Evolutionary conservation across 2,329 filamentous ascomycete genomes (phyloP), one percentile per base, ranked within the genome.

Genomic region (Monosporascus ibericus): DNA sequence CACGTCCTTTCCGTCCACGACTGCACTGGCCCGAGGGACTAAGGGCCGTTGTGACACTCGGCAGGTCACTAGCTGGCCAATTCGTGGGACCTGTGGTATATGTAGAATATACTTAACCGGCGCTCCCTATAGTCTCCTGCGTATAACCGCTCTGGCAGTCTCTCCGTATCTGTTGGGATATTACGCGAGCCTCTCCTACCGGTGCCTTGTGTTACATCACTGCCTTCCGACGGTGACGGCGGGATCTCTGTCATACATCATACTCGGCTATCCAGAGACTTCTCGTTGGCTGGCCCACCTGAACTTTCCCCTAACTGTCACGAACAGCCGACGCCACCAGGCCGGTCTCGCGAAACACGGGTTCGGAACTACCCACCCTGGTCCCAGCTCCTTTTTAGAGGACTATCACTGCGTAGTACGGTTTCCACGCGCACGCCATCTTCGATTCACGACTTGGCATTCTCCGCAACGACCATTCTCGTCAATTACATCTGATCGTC

Each of bases 171-270:
- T 56, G 52, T 51, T 50, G 54, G 50, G 42, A 56, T 53, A 62
- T 63, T 62, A 60, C 62, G 62, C 65, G 57, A 59, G 54, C 55
- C 58, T 61, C 56, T 59, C 56, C 52, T 61, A 58, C 59, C 63
- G 58, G 61, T 57, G 59, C 56, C 59, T 60, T 61, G 67, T 68
- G 66, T 64, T 60, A 68, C 66, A 58, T 59, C 55, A 57, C 56
- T 55, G 60, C 60, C 60, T 61, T 61, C 63, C 62, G 63, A 68
- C 58, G 62, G 66, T 66, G 63, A 66, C 66, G 64, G 66, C 69
- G 62, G 64, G 63, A 68, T 69, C 66, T 66, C 55, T 68, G 70
- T 71, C 60, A 62, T 65, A 72, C 70, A 59, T n/a, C n/a, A 53
- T 58, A 64, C 66, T 68, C 67, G 67, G 65, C 57, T 68, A 68